These are phyloP conservation scores for Hanseniaspora guilliermondii DNA, from an alignment of 805 yeast species.

Conservation along the genomic window DNA sequence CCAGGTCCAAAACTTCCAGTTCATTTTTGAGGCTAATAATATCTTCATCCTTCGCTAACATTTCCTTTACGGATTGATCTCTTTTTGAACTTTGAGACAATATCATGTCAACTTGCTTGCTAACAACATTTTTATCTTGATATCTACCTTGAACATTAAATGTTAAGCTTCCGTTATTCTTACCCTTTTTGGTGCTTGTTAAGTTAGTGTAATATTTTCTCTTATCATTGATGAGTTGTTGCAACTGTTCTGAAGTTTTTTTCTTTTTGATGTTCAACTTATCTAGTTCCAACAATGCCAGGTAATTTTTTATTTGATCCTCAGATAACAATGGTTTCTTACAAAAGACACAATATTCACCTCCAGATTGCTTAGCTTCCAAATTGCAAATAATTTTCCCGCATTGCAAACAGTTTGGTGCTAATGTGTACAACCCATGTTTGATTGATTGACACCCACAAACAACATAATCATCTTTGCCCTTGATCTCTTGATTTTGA, in stretches of 20 bases:
- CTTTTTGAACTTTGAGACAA: constrained; percentile 27
- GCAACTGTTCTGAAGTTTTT: constrained; percentile 17
- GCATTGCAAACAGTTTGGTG: constrained; percentile 88
- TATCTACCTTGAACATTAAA: constrained; percentile 5
- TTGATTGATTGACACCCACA: constrained; percentile 81
- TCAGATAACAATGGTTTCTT: constrained; percentile 50
- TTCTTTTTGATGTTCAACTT: constrained; percentile 27
- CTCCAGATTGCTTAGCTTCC: constrained; percentile 51
- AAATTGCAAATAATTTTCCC: constrained; percentile 85
- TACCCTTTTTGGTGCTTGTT: constrained; percentile 15
- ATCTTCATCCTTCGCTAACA: constrained; percentile 30
- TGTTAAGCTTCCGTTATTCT: background rate
- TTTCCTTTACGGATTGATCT: constrained; percentile 23
- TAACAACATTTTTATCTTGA: constrained; percentile 24
- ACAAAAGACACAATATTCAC: constrained; percentile 77
- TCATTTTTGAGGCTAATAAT: constrained; percentile 31
- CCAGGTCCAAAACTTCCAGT: background rate
- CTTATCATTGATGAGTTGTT: constrained; percentile 15
- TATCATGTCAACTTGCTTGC: constrained; percentile 39
- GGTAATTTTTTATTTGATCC: constrained; percentile 48
- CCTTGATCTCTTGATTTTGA: background rate
- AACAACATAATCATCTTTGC: constrained; percentile 18
- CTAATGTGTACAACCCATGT: constrained; percentile 78
- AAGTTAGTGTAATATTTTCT: constrained; percentile 15
- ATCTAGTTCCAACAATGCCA: constrained; percentile 44